phyloP scores from a whole-genome alignment of 305 asterid genomes.

The Fraxinus baroniana region DNA sequence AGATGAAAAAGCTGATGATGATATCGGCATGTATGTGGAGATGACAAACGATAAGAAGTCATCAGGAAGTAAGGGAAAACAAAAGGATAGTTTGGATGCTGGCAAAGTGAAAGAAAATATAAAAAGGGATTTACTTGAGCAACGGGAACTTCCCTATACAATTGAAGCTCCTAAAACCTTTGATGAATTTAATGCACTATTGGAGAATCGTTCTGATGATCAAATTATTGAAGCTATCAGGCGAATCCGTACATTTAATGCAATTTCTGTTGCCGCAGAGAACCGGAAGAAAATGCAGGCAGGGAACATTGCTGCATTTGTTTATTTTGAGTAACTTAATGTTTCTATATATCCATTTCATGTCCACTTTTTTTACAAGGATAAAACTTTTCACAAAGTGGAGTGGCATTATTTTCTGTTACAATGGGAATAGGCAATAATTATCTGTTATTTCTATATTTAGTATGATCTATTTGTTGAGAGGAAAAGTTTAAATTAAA shows the following conservation, averaged over 20 bases:
- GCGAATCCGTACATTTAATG: constrained; percentile 80
- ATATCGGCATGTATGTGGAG: constrained; percentile 24
- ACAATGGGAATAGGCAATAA: not conserved
- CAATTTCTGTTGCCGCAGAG: constrained; percentile 79
- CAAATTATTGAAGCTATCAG: constrained; percentile 83
- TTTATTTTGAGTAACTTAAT: constrained; percentile 14
- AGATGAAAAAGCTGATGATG: constrained; percentile 4
- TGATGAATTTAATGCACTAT: constrained; percentile 63
- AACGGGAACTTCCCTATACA: constrained; percentile 82
- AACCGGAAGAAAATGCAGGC: constrained; percentile 93
- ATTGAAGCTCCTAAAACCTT: constrained; percentile 89
- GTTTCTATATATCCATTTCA: constrained; percentile 6
- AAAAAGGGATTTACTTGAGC: constrained; percentile 30
- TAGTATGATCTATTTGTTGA: not conserved
- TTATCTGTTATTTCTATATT: not conserved
- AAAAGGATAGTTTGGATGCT: constrained; percentile 23
- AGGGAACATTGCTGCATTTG: constrained; percentile 30
- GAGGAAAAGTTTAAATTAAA: not conserved
- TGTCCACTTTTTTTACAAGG: constrained; percentile 9
- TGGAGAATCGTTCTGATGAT: constrained; percentile 74
- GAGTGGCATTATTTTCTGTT: not conserved
- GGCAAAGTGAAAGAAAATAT: constrained; percentile 28
- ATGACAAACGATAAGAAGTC: constrained; percentile 26
- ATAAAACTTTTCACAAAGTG: not conserved
- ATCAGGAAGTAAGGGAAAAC: constrained; percentile 32